Conservation (phyloP, 2,329 filamentous ascomycete genomes). For the Nemania diffusa region DNA sequence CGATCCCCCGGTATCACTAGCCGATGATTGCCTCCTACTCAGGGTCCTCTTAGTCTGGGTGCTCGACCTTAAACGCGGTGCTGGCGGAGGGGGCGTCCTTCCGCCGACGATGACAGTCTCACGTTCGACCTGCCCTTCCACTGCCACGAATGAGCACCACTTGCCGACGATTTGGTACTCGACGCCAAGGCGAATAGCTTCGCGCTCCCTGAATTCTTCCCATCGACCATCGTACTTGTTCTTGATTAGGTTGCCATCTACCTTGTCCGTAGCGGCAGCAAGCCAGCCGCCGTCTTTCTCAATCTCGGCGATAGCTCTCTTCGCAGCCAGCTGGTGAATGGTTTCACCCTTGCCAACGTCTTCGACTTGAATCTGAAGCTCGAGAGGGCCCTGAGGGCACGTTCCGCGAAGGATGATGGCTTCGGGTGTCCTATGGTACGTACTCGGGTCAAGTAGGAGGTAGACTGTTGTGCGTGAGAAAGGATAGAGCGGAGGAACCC, state of each 20-base stretch:
- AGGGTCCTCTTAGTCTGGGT: too few relatives aligned
- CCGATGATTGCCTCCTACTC: too few relatives aligned
- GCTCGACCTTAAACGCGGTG: too few relatives aligned
- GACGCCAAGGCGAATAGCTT: conserved; percentile 18
- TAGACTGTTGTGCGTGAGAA: conserved; percentile 31
- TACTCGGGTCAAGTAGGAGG: conserved; percentile 30
- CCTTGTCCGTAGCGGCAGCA: conserved; percentile 8
- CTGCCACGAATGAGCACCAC: conserved; percentile 25
- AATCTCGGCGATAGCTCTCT: conserved; percentile 28
- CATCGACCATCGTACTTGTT: conserved; percentile 10
- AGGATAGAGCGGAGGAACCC: conserved; percentile 27
- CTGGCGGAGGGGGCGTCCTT: not conserved
- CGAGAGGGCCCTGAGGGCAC: conserved; percentile 26
- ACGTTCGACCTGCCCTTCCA: conserved; percentile 14
- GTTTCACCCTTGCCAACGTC: conserved; percentile 32
- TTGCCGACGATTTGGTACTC: conserved; percentile 19
- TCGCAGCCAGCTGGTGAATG: conserved; percentile 34
- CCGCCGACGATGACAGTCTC: conserved; percentile 14
- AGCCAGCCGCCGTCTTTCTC: conserved; percentile 35
- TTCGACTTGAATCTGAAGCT: conserved; percentile 31
- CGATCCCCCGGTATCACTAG: too few relatives aligned
- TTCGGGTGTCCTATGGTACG: conserved; percentile 22
- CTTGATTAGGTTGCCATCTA: conserved; percentile 6
- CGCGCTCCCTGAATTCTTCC: conserved; percentile 18
- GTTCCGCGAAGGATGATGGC: conserved; percentile 31